phyloP scores from a whole-genome alignment of 257 asterid genomes.

The Solanum sejunctum region DNA sequence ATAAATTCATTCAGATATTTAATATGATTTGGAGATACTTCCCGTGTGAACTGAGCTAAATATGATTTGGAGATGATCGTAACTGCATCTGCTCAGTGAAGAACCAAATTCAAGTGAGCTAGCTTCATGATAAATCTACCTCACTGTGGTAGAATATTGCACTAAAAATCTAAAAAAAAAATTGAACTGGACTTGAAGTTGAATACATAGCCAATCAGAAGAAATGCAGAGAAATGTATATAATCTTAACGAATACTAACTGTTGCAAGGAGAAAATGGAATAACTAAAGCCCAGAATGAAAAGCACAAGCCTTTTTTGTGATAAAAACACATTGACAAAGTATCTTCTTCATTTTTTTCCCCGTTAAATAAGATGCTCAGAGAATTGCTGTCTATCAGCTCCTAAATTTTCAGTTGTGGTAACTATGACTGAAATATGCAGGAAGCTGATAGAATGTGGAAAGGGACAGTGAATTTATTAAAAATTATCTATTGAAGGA shows the following conservation, averaged over 20 bases:
- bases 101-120: background rate
- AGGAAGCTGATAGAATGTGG: background rate
- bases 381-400: background rate
- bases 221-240: background rate
- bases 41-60: background rate
- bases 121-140: background rate
- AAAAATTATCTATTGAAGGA: background rate
- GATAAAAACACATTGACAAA: background rate
- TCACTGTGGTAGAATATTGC: background rate
- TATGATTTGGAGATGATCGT: background rate
- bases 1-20: background rate
- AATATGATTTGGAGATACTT: background rate
- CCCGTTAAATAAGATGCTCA: background rate
- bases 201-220: background rate
- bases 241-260: background rate
- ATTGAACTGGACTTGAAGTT: background rate
- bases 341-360: background rate
- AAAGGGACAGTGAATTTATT: background rate
- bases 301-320: background rate
- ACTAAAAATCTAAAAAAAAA: background rate
- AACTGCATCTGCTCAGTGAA: background rate
- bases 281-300: background rate
- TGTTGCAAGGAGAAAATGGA: background rate
- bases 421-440: background rate
- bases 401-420: background rate